A percentile compares a stretch with the other conserved stretches of the same genome.
Conservation (phyloP, 306 rosid species). For the Castanopsis chinensis region DNA sequence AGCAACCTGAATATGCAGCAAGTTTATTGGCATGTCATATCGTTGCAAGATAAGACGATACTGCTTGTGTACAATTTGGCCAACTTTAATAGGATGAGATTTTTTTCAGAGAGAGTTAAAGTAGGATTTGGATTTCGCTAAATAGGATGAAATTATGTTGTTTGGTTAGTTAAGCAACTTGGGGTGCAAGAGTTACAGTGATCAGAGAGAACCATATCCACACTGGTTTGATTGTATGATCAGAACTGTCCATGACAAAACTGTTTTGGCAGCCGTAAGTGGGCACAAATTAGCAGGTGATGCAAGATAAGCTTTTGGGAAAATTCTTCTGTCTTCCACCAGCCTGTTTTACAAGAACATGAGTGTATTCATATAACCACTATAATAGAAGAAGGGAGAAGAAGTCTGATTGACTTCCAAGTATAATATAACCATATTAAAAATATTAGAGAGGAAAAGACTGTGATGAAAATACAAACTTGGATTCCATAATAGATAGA, state of each 20-base stretch:
- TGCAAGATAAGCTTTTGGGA: neutral
- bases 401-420: neutral
- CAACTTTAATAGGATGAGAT: neutral
- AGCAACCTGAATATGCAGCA: too few relatives aligned
- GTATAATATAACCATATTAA: neutral
- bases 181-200: neutral
- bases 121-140: neutral
- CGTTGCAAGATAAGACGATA: neutral
- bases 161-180: neutral
- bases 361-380: neutral
- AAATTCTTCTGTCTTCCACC: neutral
- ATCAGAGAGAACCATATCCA: neutral
- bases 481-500: neutral
- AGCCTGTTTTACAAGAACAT: neutral
- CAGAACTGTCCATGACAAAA: neutral
- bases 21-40: neutral
- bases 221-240: neutral
- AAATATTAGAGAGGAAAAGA: neutral
- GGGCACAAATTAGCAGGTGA: neutral
- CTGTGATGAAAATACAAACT: neutral
- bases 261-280: neutral
- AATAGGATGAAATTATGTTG: neutral
- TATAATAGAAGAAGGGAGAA: neutral
- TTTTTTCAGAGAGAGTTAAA: neutral
- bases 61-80: neutral